Percentiles rank a stretch among this genome's conserved stretches.
Conservation (phyloP, 2,329 filamentous ascomycete genomes). For the Colletotrichum graminicola region DNA sequence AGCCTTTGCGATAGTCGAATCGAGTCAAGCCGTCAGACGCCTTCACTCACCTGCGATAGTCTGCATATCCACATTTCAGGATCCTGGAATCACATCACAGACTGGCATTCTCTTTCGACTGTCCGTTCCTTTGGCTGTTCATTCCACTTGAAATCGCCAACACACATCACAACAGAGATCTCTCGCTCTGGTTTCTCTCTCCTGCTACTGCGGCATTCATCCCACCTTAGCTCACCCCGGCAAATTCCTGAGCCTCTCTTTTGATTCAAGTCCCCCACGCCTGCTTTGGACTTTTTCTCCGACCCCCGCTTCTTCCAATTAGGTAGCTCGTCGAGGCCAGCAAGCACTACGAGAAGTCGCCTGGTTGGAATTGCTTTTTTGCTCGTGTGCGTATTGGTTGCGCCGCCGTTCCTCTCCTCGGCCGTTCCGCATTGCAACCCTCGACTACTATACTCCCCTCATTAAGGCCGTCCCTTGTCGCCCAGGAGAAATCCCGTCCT, state of each 20-base stretch:
- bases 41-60: conserved; percentile 9
- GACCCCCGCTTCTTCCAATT: conserved; percentile 22
- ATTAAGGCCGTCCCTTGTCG: conserved; percentile 36
- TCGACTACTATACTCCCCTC: conserved; percentile 12
- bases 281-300: conserved; percentile 14
- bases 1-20: conserved; percentile 17
- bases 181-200: neutral
- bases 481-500: conserved; percentile 28
- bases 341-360: conserved; percentile 14
- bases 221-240: conserved; percentile 22
- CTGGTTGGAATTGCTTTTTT: conserved; percentile 30
- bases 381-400: conserved; percentile 33
- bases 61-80: conserved; percentile 23
- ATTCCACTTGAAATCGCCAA: conserved; percentile 9
- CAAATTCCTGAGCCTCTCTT: conserved; percentile 39
- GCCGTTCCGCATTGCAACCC: conserved; percentile 31
- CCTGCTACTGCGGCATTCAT: conserved; percentile 19
- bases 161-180: conserved; percentile 12
- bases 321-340: conserved; percentile 6
- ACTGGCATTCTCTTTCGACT: neutral
- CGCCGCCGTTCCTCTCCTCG: conserved; percentile 22
- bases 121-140: conserved; percentile 4
- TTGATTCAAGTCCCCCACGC: conserved; percentile 32
- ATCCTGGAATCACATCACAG: conserved; percentile 8
- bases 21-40: conserved; percentile 11